These are phyloP conservation scores for Plantago coronopus DNA, from an alignment of 305 asterid genomes.

Conservation along the genomic window DNA sequence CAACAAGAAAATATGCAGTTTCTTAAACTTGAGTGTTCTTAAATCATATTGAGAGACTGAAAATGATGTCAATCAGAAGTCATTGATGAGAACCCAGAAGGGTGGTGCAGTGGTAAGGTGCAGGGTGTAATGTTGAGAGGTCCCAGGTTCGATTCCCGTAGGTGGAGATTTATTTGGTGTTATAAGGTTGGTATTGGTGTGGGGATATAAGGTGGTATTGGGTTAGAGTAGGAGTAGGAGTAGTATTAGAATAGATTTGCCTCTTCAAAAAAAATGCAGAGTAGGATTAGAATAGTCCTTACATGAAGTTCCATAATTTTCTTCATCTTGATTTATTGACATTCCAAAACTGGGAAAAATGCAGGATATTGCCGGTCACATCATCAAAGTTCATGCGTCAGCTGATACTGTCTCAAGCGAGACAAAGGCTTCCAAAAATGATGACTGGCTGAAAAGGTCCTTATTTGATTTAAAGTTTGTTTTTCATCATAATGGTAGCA, in stretches of 20 bases:
- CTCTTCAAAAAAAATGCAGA: too few species aligned
- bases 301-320: neutral
- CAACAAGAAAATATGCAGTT: slow-evolving; percentile 2
- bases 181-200: too few species aligned
- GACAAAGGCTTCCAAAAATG: slow-evolving; percentile 57
- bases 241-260: too few species aligned
- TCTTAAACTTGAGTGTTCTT: neutral
- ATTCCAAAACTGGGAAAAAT: slow-evolving; percentile 21
- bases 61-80: neutral
- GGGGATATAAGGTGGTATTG: too few species aligned
- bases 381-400: slow-evolving; percentile 84
- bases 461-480: slow-evolving; percentile 4
- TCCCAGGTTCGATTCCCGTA: too few species aligned
- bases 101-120: neutral
- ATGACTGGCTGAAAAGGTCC: slow-evolving; percentile 95
- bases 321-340: slow-evolving; percentile 12
- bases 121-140: too few species aligned
- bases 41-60: neutral
- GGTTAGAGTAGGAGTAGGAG: too few species aligned
- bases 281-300: too few species aligned
- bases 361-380: slow-evolving; percentile 90
- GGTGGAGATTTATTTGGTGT: too few species aligned
- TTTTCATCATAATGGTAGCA: slow-evolving; percentile 18
- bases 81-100: too few species aligned
- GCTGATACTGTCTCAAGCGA: slow-evolving; percentile 68